Evolutionary conservation across 1,139 yeast genomes (phyloP).

Genomic region (Yamadazyma friedrichii): DNA sequence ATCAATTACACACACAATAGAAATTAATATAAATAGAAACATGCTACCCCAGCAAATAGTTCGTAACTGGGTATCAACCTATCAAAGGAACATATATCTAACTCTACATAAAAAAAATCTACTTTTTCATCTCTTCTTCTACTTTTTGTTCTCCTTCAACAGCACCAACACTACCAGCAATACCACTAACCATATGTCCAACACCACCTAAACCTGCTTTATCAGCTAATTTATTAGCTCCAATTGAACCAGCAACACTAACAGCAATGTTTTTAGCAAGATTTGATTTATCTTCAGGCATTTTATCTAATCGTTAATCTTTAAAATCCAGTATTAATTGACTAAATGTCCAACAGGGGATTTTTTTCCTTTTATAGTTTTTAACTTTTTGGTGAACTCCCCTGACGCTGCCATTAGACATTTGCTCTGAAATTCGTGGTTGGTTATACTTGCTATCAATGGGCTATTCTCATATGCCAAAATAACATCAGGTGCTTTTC

Average conservation of each 20-base stretch:
- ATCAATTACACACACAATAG: background rate
- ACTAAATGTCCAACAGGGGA: too few relatives aligned
- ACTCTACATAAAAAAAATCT: constrained; percentile 1
- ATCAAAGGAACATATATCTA: background rate
- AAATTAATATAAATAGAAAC: too few relatives aligned
- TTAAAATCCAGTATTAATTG: too few relatives aligned
- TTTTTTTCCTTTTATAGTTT: constrained; percentile 1
- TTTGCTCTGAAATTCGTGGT: too few relatives aligned
- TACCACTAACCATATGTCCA: constrained; percentile 35
- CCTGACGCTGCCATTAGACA: too few relatives aligned
- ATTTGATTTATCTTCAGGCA: constrained; percentile 19
- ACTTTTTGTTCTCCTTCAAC: constrained; percentile 29
- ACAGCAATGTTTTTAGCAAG: constrained; percentile 29
- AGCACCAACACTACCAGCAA: constrained; percentile 36
- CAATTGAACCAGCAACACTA: constrained; percentile 32
- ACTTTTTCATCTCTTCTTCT: constrained; percentile 18
- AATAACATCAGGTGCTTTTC: background rate
- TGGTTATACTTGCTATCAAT: background rate
- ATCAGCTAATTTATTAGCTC: constrained; percentile 37
- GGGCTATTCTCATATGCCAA: background rate
- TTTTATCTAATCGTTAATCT: constrained; percentile 5
- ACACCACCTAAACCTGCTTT: constrained; percentile 30
- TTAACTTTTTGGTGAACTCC: too few relatives aligned
- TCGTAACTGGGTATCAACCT: too few relatives aligned
- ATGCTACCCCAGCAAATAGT: background rate